phyloP scores from a whole-genome alignment of 352 stramenopile species.

The Plasmopara halstedii region DNA sequence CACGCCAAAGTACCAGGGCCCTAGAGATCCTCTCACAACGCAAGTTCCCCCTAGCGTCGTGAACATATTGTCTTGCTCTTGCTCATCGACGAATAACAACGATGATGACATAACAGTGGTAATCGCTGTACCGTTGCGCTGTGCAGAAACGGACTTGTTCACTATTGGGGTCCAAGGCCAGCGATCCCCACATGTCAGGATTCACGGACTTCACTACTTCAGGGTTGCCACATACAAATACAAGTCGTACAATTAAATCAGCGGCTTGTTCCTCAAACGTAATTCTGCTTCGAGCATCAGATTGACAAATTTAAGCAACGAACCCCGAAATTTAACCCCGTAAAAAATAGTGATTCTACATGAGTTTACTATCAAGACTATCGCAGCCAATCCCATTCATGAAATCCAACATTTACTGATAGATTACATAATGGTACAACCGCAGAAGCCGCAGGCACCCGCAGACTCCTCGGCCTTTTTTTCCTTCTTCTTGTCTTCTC shows the following conservation, averaged over 20 bases:
- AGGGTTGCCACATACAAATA: constrained; percentile 11
- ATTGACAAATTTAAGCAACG: too few species aligned
- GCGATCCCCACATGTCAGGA: neutral
- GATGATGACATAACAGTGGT: constrained; percentile 26
- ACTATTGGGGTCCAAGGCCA: constrained; percentile 41
- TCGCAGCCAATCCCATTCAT: constrained; percentile 1
- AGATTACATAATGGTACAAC: constrained; percentile 64
- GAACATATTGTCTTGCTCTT: too few species aligned
- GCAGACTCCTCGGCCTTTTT: constrained; percentile 39
- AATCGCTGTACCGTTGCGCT: constrained; percentile 42
- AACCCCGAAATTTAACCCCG: too few species aligned
- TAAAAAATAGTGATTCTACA: constrained; percentile 18
- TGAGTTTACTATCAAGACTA: constrained; percentile 11
- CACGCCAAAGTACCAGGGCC: too few species aligned
- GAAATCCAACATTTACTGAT: neutral
- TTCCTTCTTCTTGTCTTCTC: constrained; percentile 38
- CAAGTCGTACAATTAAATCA: too few species aligned
- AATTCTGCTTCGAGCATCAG: too few species aligned
- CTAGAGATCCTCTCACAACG: too few species aligned
- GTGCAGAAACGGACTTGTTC: constrained; percentile 32
- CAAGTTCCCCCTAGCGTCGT: constrained; percentile 47
- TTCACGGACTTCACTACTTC: constrained; percentile 5
- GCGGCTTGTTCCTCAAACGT: too few species aligned
- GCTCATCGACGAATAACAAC: constrained; percentile 13
- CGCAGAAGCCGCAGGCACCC: constrained; percentile 42